Conservation (phyloP, 1,284 basidiomycete genomes). For the Ceratobasidium sp. region DNA sequence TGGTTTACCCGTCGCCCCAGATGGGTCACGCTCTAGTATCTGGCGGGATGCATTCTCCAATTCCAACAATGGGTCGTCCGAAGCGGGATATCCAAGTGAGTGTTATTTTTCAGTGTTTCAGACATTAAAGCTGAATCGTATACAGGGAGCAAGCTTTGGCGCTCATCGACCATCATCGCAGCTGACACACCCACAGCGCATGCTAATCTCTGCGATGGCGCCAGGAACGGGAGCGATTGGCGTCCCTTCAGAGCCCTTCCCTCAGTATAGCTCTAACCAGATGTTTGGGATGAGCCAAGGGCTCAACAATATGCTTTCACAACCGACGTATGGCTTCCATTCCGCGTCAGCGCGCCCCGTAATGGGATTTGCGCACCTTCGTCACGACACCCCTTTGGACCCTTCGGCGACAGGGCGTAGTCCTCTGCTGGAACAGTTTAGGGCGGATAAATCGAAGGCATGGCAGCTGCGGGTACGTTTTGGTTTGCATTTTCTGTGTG, state of each 20-base stretch:
- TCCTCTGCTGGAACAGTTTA: slow-evolving; percentile 81
- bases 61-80: slow-evolving; percentile 56
- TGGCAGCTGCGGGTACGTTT: slow-evolving; percentile 80
- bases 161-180: slow-evolving; percentile 60
- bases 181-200: slow-evolving; percentile 56
- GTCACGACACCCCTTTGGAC: slow-evolving; percentile 30
- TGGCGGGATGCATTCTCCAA: slow-evolving; percentile 58
- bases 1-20: slow-evolving; percentile 61
- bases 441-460: slow-evolving; percentile 77
- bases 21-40: slow-evolving; percentile 25
- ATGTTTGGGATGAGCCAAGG: slow-evolving; percentile 38
- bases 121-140: neutral
- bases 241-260: slow-evolving; percentile 36
- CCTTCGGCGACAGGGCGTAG: slow-evolving; percentile 41
- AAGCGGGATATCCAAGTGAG: slow-evolving; percentile 68
- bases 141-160: slow-evolving; percentile 57
- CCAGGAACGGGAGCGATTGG: slow-evolving; percentile 53
- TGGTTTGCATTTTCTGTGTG: neutral
- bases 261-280: slow-evolving; percentile 36
- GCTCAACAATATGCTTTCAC: slow-evolving; percentile 21
- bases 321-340: slow-evolving; percentile 31
- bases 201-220: slow-evolving; percentile 56
- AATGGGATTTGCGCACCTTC: slow-evolving; percentile 25
- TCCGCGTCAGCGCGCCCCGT: slow-evolving; percentile 26
- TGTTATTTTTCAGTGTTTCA: slow-evolving; percentile 29